A percentile compares a stretch with the other conserved stretches of the same genome.
phyloP scores from a whole-genome alignment of 148 eudicot species.

The Arbutus unedo region DNA sequence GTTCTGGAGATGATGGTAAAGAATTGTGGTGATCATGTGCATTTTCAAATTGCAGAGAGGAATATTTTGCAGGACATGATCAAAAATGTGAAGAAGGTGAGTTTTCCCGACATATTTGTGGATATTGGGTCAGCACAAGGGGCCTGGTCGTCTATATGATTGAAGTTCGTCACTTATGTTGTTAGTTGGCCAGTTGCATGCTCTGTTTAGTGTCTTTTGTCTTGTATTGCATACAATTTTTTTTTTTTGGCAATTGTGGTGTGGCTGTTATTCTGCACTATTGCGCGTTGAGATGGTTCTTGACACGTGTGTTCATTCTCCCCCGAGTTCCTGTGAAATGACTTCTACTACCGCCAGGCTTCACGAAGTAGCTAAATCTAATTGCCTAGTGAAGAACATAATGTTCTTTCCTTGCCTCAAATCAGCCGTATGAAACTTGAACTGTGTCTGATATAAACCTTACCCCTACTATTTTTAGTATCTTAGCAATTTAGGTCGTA shows the following conservation, averaged over 20 bases:
- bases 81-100: constrained; percentile 84
- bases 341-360: neutral
- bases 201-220: neutral
- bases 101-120: neutral
- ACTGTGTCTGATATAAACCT: too few relatives aligned
- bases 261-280: neutral
- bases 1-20: constrained; percentile 96
- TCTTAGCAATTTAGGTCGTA: too few relatives aligned
- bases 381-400: neutral
- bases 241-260: neutral
- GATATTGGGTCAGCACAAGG: neutral
- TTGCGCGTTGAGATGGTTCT: neutral
- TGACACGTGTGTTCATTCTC: too few relatives aligned
- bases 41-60: constrained; percentile 71
- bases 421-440: too few relatives aligned
- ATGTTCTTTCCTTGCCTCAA: neutral
- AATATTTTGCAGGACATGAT: constrained; percentile 79
- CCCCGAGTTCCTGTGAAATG: too few relatives aligned
- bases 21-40: constrained; percentile 90
- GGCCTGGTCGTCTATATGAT: neutral
- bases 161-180: neutral
- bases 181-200: neutral
- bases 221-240: neutral
- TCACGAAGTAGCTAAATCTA: neutral
- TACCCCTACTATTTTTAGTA: too few relatives aligned